phyloP scores from a whole-genome alignment of 1,284 basidiomycete species.

The Thelephora terrestris region DNA sequence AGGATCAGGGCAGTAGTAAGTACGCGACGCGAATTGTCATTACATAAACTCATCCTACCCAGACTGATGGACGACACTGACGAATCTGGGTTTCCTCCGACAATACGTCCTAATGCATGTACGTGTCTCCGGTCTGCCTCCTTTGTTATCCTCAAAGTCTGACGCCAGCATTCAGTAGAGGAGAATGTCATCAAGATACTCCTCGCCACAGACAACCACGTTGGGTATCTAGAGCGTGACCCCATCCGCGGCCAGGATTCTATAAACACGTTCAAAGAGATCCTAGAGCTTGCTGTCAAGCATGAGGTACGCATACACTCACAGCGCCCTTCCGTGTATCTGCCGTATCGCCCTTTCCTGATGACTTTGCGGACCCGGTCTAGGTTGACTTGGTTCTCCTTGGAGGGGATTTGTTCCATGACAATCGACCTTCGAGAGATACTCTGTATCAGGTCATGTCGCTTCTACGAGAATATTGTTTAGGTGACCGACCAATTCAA shows the following conservation, averaged over 20 bases:
- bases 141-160: neutral
- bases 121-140: conserved; percentile 12
- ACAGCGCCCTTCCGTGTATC: neutral
- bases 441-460: conserved; percentile 86
- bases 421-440: conserved; percentile 90
- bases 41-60: conserved; percentile 2
- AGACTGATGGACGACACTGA: conserved; percentile 5
- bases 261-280: conserved; percentile 92
- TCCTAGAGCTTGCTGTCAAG: conserved; percentile 83
- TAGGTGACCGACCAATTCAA: conserved; percentile 82
- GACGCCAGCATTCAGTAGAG: conserved; percentile 28
- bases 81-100: conserved; percentile 10
- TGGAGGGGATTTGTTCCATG: conserved; percentile 95
- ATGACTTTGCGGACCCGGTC: neutral
- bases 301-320: conserved; percentile 52
- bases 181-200: conserved; percentile 76
- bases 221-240: conserved; percentile 93
- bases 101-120: conserved; percentile 29
- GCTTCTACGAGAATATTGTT: conserved; percentile 82
- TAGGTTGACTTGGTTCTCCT: conserved; percentile 93
- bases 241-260: conserved; percentile 92
- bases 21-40: conserved; percentile 14
- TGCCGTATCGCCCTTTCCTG: neutral
- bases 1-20: conserved; percentile 1
- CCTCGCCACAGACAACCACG: conserved; percentile 91